Evolutionary conservation across 2,329 filamentous ascomycete genomes (phyloP).

Genomic region (Sordariomycetes sp.): DNA sequence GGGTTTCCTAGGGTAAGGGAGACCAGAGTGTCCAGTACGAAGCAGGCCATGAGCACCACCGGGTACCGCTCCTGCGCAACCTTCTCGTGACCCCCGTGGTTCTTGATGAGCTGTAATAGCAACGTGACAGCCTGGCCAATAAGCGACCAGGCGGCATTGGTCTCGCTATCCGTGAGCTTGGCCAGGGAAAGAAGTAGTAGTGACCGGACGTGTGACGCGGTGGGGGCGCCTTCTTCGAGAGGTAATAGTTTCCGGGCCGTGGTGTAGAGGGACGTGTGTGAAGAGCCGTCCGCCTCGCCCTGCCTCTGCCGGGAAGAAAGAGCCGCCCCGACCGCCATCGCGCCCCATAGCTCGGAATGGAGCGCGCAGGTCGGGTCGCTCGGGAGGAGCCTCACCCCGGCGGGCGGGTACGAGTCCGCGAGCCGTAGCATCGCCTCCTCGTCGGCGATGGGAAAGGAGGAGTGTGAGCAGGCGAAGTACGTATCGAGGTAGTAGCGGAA

Average conservation of each 20-base stretch:
- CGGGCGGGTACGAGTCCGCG: constrained; percentile 29
- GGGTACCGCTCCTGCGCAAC: constrained; percentile 8
- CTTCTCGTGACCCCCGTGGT: not conserved
- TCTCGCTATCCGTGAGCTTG: constrained; percentile 48
- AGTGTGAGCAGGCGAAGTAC: constrained; percentile 67
- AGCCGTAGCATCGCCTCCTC: constrained; percentile 48
- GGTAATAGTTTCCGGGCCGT: constrained; percentile 39
- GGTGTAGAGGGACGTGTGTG: constrained; percentile 29
- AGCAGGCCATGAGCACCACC: constrained; percentile 39
- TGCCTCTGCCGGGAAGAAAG: constrained; percentile 23
- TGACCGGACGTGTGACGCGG: constrained; percentile 15
- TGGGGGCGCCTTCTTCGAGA: not conserved
- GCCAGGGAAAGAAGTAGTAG: constrained; percentile 50
- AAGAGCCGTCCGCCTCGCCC: constrained; percentile 15
- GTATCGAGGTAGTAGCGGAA: constrained; percentile 56
- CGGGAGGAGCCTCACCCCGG: constrained; percentile 17
- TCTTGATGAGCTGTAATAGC: constrained; percentile 18
- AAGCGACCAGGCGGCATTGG: constrained; percentile 50
- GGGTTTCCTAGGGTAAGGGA: constrained; percentile 37
- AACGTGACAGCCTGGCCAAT: constrained; percentile 50
- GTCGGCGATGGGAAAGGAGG: constrained; percentile 66
- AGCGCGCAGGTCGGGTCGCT: constrained; percentile 21
- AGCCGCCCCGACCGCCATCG: constrained; percentile 44
- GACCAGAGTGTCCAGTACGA: constrained; percentile 50
- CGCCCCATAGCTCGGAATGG: constrained; percentile 50